Base-by-base conservation (phyloP, 768 basidiomycete species). In the Lepiota venenata region DNA sequence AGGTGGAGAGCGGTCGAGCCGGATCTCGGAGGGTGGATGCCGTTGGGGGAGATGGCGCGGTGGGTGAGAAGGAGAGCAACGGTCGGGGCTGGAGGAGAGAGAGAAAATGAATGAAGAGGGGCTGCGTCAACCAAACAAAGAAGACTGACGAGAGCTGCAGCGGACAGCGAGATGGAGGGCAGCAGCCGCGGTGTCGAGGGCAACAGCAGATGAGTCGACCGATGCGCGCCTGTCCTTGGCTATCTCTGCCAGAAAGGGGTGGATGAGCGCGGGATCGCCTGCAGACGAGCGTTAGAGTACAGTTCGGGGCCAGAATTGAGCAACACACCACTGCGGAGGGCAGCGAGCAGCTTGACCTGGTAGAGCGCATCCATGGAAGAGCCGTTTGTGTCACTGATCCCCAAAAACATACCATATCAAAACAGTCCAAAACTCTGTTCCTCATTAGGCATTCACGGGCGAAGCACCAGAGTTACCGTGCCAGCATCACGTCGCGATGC, bases 111-210 rank as follows among this genome's bases (percentile, higher is more conserved):
- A n/a, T n/a, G n/a, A n/a, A n/a, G n/a, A n/a, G n/a, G n/a, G n/a
- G n/a, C n/a, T n/a, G n/a, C n/a, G n/a, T n/a, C n/a, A n/a, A n/a
- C n/a, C n/a, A n/a, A n/a, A n/a, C n/a, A n/a, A n/a, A n/a, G n/a
- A n/a, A n/a, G n/a, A 39, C 43, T 6, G n/a, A 71, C 83, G 20
- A 9, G 85, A 84, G 55, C 81, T 89, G 66, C 91, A 92, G 40
- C 88, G 80, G n/a, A 93, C 82, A 10, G 88, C 90, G 2, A 93
- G 80, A 67, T 93, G 90, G 6, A 93, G 71, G 0, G 88, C 87
- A 2, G 88, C 85, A 4, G 88, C 86, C 11, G 82, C 87, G 1
- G 84, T 79, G 63, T 91, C 85, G 0, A 83, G 55, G 14, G 78
- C 75, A 12, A 67, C 70, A 4, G 46, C 8, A 20, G 46, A 47